Base-by-base conservation (phyloP, 768 basidiomycete genomes). In the Guyanaporus albipodus region DNA sequence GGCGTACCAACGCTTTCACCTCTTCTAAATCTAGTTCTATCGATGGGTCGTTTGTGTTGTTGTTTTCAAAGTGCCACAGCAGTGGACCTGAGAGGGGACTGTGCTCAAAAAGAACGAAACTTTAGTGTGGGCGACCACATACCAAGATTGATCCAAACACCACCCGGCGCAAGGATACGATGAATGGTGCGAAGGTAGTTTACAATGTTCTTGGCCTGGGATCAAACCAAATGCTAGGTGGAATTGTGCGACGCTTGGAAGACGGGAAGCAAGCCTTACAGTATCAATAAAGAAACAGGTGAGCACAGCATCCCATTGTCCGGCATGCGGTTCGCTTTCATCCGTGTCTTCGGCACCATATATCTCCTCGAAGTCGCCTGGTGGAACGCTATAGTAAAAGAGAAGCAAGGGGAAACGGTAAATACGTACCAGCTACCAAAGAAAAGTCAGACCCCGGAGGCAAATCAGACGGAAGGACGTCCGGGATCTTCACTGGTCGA, bases 251-350 rank as follows among this genome's bases (percentile, higher is more conserved):
- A n/a, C 9, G 21, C 15, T 6, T 4, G 24, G 19, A 4, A 15
- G 11, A 26, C 18, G 2, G 3, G 24, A 12, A 9, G 1, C 6
- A 11, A 12, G 3, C 15, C 45, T 33, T 18, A 91, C 92, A 4
- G 93, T 96, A 60, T 99, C 94, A 40, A 98, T 85, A 73, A 97
- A 98, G 76, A 97, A 98, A 62, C 92, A 97, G 2, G 93, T 97
- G 53, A 96, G 66, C 7, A 98, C 77, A 0, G 87, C 88, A 54
- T 95, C 83, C 91, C 91, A 98, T 55, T 79, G 66, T 11, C 86
- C 90, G 3, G 77, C 70, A 41, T 91, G 88, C 4, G 84, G 80
- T 50, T 85, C 83, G 24, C 73, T 68, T 10, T 75, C 71, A 24
- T 76, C 68, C 32, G 71, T 67, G 9, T 77, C 72, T 19, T 71